Conservation (phyloP, 345 rosid species). For the Salix arbutifolia region DNA sequence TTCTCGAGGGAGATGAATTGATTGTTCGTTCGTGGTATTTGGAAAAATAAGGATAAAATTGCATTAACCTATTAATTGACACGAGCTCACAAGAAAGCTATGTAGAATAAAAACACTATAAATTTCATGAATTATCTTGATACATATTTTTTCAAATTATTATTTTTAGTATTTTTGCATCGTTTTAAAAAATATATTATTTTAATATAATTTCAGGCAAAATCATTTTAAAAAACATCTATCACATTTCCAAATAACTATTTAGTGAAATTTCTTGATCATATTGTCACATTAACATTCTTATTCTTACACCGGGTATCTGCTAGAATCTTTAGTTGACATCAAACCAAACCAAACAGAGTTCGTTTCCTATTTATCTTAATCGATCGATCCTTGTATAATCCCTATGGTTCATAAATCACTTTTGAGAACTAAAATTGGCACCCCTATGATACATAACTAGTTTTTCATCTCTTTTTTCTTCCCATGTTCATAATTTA, state of each 20-base stretch:
- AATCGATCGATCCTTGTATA: background rate
- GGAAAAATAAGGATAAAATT: no score
- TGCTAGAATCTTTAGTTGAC: conserved; percentile 25
- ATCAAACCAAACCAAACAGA: background rate
- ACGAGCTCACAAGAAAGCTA: no score
- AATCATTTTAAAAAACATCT: no score
- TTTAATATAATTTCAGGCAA: no score
- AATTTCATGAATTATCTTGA: no score
- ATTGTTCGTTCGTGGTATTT: no score
- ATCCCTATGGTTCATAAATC: background rate
- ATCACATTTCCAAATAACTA: background rate
- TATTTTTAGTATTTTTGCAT: no score
- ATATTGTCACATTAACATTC: background rate
- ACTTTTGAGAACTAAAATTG: background rate
- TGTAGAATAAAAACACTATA: no score
- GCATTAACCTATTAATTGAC: no score
- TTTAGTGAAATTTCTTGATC: conserved; percentile 14
- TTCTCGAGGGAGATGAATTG: no score
- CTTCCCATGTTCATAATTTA: background rate
- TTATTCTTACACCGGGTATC: background rate
- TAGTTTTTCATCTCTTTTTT: background rate
- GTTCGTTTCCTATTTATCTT: background rate
- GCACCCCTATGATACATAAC: background rate
- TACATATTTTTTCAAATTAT: no score
- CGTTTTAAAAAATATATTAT: no score